A percentile compares a stretch with the other conserved stretches of the same genome.
These are phyloP conservation scores for Choiromyces venosus DNA, from an alignment of 495 filamentous ascomycete genomes.

Conservation along the genomic window DNA sequence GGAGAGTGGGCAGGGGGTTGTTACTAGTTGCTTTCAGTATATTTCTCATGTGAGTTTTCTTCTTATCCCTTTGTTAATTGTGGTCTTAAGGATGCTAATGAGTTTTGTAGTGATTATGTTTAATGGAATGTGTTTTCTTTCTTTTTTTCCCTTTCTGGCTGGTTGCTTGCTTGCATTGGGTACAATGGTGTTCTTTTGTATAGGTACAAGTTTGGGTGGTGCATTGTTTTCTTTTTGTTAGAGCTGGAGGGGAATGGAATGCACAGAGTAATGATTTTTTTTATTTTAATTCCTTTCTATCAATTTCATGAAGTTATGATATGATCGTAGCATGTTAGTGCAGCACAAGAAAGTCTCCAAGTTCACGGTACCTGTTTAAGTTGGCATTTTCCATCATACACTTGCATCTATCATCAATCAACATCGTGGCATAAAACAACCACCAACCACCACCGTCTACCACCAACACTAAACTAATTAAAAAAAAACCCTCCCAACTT, in stretches of 20 bases:
- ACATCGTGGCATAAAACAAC: not conserved
- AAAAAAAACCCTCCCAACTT: not conserved
- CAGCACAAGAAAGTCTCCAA: no score
- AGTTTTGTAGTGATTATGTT: not conserved
- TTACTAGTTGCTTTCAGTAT: constrained; percentile 96
- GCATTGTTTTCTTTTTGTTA: not conserved
- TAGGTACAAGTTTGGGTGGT: not conserved
- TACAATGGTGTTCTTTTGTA: not conserved
- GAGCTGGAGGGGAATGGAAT: not conserved
- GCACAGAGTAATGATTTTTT: not conserved
- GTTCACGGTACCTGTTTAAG: no score
- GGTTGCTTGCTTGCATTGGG: not conserved
- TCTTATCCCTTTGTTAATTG: not conserved
- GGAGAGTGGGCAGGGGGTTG: constrained; percentile 69
- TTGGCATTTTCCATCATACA: no score
- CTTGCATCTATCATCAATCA: no score
- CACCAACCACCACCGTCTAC: not conserved
- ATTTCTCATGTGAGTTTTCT: constrained; percentile 63
- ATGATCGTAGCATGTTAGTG: no score
- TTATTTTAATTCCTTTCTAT: not conserved
- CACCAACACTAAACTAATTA: not conserved
- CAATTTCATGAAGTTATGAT: not conserved
- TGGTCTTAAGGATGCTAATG: not conserved
- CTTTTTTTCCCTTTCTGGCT: not conserved
- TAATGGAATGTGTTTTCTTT: not conserved